A percentile compares a stretch with the other conserved stretches of the same genome.
Evolutionary conservation across 108 stramenopile genomes (phyloP).

Genomic region (Cyclotella sp.): DNA sequence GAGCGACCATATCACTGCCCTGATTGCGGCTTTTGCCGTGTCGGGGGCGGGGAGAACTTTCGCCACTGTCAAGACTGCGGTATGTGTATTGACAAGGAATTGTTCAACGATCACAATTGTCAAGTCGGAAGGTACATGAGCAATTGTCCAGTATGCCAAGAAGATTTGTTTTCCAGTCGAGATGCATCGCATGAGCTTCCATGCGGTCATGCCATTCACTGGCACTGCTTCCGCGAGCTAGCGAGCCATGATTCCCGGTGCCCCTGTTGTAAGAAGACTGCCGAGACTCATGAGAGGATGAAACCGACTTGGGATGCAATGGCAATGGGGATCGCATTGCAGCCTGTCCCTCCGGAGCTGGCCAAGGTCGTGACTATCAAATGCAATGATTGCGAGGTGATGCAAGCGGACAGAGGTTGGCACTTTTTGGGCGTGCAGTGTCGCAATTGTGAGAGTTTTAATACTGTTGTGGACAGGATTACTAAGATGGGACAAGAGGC

Average conservation of each 20-base stretch:
- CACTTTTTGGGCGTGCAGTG: conserved; percentile 86
- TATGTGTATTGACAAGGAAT: conserved; percentile 86
- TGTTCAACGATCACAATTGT: conserved; percentile 83
- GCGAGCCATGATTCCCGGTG: conserved; percentile 82
- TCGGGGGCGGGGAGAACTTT: conserved; percentile 85
- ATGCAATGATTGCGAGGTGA: conserved; percentile 84
- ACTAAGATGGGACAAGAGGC: conserved; percentile 83
- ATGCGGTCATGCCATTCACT: conserved; percentile 91
- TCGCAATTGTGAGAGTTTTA: conserved; percentile 74
- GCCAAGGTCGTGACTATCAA: conserved; percentile 82
- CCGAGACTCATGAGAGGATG: conserved; percentile 87
- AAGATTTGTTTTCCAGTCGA: conserved; percentile 84
- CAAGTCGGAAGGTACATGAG: conserved; percentile 90
- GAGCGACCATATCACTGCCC: conserved; percentile 87
- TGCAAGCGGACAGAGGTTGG: conserved; percentile 71
- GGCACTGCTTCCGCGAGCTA: conserved; percentile 84
- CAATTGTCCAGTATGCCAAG: conserved; percentile 89
- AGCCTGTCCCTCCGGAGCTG: conserved; percentile 84
- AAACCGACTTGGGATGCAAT: conserved; percentile 85
- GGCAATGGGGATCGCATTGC: conserved; percentile 77
- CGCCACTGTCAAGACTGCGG: conserved; percentile 89
- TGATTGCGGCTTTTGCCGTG: conserved; percentile 89
- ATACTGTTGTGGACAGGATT: conserved; percentile 81
- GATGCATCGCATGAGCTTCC: conserved; percentile 87
- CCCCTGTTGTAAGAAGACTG: conserved; percentile 90